phyloP scores from a whole-genome alignment of 495 filamentous ascomycete species.

The Hypomontagnella monticulosa region DNA sequence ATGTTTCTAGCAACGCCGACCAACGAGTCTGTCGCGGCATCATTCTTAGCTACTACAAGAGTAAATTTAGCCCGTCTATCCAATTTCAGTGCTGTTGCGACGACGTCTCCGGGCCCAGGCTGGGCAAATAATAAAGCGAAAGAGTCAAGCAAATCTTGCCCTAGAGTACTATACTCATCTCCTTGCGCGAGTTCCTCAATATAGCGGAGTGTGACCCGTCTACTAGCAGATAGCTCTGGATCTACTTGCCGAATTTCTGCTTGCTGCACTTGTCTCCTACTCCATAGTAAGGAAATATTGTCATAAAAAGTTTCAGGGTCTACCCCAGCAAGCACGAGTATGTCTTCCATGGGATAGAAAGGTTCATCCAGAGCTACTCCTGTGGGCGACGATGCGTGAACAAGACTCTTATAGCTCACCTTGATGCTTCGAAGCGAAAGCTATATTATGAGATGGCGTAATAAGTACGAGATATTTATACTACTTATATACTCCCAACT shows the following conservation, averaged over 20 bases:
- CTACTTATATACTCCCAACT: too few relatives aligned
- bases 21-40: not conserved
- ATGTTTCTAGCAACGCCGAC: not conserved
- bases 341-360: not conserved
- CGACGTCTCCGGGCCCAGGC: not conserved
- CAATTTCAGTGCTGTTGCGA: slow-evolving; percentile 22
- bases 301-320: not conserved
- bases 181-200: not conserved
- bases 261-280: not conserved
- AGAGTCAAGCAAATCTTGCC: slow-evolving; percentile 25
- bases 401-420: too few relatives aligned
- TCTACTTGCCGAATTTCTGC: not conserved
- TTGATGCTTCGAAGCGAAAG: too few relatives aligned
- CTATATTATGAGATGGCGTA: too few relatives aligned
- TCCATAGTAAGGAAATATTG: not conserved
- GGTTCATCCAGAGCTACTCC: not conserved
- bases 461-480: too few relatives aligned
- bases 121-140: slow-evolving; percentile 28
- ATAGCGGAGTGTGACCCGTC: not conserved
- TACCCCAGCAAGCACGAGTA: not conserved
- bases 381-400: not conserved
- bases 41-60: slow-evolving; percentile 7
- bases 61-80: not conserved
- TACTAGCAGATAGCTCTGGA: not conserved
- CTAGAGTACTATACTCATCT: not conserved